phyloP scores from a whole-genome alignment of 345 rosid species.

The Hibiscus tridactylites region DNA sequence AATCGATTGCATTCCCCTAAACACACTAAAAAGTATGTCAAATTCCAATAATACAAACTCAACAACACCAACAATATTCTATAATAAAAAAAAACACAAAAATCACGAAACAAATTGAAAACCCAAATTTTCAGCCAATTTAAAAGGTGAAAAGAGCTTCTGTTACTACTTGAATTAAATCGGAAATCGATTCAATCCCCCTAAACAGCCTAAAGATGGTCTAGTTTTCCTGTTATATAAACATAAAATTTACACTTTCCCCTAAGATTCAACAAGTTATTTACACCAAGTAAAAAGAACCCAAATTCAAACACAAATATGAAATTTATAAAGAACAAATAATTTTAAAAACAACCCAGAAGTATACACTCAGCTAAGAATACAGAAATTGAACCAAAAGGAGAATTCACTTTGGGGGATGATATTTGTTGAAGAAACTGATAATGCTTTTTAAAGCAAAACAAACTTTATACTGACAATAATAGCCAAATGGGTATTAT shows the following conservation, averaged over 20 bases:
- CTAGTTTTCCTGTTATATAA: neutral
- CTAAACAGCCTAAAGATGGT: neutral
- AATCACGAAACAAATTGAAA: neutral
- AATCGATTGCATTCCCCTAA: conserved; percentile 40
- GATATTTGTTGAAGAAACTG: neutral
- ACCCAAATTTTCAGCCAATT: conserved; percentile 19
- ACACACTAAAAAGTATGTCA: neutral
- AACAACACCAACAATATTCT: neutral
- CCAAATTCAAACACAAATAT: neutral
- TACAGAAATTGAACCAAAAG: neutral
- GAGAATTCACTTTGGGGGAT: neutral
- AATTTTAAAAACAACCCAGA: neutral
- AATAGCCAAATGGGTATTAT: neutral
- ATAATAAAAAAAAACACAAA: neutral
- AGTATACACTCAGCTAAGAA: neutral
- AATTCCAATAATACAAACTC: neutral
- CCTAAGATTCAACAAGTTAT: neutral
- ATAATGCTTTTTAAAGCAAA: neutral
- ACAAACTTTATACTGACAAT: neutral
- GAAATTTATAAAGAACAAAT: neutral
- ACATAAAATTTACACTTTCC: neutral
- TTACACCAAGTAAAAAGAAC: neutral
- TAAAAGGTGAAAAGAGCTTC: conserved; percentile 47
- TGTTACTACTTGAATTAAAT: conserved; percentile 63
- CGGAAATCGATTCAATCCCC: conserved; percentile 42